phyloP scores from a whole-genome alignment of 805 yeast genomes.

The Cyberlindnera euphorbiiphila region DNA sequence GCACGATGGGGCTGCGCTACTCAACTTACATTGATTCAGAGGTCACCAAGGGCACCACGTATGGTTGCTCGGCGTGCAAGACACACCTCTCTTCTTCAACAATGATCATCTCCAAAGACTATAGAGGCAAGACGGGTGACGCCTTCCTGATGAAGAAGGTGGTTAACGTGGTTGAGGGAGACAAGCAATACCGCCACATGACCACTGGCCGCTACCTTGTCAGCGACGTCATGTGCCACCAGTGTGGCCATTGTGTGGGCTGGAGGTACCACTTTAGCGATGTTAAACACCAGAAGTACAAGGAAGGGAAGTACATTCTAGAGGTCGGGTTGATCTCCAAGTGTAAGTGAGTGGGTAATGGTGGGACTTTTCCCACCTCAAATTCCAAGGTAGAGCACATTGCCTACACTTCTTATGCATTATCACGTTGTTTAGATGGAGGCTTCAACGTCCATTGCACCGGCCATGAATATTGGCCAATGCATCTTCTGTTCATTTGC shows the following conservation, averaged over 20 bases:
- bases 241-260: constrained; percentile 51
- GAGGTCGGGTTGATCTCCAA: constrained; percentile 35
- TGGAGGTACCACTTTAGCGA: constrained; percentile 58
- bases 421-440: too few relatives aligned
- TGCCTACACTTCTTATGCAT: too few relatives aligned
- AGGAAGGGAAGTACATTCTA: constrained; percentile 57
- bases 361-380: neutral
- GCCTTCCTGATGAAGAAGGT: constrained; percentile 53
- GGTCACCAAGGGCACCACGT: constrained; percentile 29
- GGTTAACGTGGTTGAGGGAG: constrained; percentile 40
- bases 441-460: too few relatives aligned
- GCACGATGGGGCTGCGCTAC: constrained; percentile 44
- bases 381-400: too few relatives aligned
- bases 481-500: too few relatives aligned
- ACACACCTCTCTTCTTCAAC: constrained; percentile 38
- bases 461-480: too few relatives aligned
- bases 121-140: constrained; percentile 55
- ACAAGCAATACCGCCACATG: constrained; percentile 39
- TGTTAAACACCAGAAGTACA: constrained; percentile 44
- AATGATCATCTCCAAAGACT: constrained; percentile 41
- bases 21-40: constrained; percentile 38
- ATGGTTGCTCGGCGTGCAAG: constrained; percentile 37
- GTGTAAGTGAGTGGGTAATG: constrained; percentile 9
- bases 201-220: constrained; percentile 56
- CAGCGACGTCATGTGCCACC: constrained; percentile 52